phyloP scores from a whole-genome alignment of 106 monocot genomes.

The Allium fistulosum region DNA sequence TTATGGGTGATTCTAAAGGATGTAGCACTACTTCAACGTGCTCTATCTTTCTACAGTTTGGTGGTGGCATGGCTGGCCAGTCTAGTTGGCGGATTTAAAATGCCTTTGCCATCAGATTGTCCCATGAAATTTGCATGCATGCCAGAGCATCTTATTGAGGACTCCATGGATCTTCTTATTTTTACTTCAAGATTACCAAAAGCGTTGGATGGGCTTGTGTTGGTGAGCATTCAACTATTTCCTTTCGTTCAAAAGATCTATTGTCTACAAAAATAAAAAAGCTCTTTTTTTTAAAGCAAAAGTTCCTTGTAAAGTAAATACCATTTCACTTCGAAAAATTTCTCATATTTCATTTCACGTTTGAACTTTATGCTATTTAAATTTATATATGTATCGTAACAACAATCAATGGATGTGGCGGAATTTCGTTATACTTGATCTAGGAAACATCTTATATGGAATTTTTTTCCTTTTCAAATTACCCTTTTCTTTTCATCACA shows the following conservation, averaged over 20 bases:
- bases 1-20: slow-evolving; percentile 36
- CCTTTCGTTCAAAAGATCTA: background rate
- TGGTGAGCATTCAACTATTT: slow-evolving; percentile 35
- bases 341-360: too few relatives aligned
- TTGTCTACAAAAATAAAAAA: background rate
- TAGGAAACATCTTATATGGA: too few relatives aligned
- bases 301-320: too few relatives aligned
- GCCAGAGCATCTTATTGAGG: slow-evolving; percentile 98
- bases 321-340: too few relatives aligned
- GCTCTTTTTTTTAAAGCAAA: background rate
- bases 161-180: slow-evolving; percentile 91
- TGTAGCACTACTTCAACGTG: slow-evolving; percentile 79
- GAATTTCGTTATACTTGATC: too few relatives aligned
- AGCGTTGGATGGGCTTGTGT: slow-evolving; percentile 71
- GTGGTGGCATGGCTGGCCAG: slow-evolving; percentile 71
- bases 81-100: slow-evolving; percentile 87
- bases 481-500: too few relatives aligned
- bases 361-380: too few relatives aligned
- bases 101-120: slow-evolving; percentile 80
- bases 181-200: slow-evolving; percentile 80
- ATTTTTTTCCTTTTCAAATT: slow-evolving; percentile 5
- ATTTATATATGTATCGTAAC: too few relatives aligned
- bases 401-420: too few relatives aligned
- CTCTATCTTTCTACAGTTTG: slow-evolving; percentile 86
- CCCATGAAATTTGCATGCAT: slow-evolving; percentile 92